These are phyloP conservation scores for Symbiodinium natans DNA, from an alignment of 73 alveolate genomes.

Conservation along the genomic window DNA sequence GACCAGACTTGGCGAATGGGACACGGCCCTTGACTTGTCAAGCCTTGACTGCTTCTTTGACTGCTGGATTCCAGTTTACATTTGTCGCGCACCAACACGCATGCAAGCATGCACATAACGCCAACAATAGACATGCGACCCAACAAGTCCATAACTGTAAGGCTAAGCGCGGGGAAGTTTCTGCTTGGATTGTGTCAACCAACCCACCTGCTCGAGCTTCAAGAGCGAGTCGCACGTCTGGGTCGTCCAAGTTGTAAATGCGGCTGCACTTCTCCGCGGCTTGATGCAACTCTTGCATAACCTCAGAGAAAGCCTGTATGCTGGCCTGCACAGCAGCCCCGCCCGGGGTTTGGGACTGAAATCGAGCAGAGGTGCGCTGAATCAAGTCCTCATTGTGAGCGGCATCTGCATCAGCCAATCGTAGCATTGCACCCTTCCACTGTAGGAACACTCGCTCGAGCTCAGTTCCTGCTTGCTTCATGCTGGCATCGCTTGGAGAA, in stretches of 20 bases:
- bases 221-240: neutral
- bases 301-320: neutral
- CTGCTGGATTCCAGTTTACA: too few relatives aligned
- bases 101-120: too few relatives aligned
- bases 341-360: slow-evolving; percentile 26
- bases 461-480: neutral
- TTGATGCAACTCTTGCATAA: neutral
- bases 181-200: neutral
- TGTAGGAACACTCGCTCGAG: neutral
- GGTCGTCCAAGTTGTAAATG: neutral
- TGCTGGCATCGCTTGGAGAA: neutral
- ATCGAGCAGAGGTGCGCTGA: slow-evolving; percentile 9
- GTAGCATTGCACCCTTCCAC: neutral
- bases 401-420: neutral
- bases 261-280: slow-evolving; percentile 36
- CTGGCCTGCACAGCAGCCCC: slow-evolving; percentile 12
- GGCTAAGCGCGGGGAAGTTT: neutral
- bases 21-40: too few relatives aligned
- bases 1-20: too few relatives aligned
- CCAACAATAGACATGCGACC: too few relatives aligned
- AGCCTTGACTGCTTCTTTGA: too few relatives aligned
- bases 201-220: neutral
- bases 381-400: neutral
- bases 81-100: too few relatives aligned
- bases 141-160: too few relatives aligned